A percentile compares a stretch with the other conserved stretches of the same genome.
Evolutionary conservation across 2,329 filamentous ascomycete species (phyloP).

Genomic region (Stemphylium beticola): DNA sequence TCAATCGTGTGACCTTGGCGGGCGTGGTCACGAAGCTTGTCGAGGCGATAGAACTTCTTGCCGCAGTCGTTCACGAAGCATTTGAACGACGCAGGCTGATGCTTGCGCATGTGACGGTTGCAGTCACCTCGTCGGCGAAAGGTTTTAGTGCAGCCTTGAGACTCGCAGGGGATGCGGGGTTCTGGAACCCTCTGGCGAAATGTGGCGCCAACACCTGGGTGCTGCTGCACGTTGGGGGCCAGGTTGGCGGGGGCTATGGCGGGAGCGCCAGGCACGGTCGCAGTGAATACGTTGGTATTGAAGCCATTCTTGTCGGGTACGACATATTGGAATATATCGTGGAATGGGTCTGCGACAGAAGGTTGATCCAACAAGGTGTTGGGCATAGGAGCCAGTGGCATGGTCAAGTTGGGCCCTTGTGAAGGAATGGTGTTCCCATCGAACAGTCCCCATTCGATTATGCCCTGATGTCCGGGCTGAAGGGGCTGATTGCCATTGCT

Average conservation of each 20-base stretch:
- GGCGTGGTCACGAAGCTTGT: constrained; percentile 6
- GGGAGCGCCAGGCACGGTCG: background rate
- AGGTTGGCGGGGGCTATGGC: background rate
- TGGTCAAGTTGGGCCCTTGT: background rate
- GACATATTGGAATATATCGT: background rate
- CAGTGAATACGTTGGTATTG: background rate
- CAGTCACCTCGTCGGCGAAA: constrained; percentile 1
- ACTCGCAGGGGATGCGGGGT: background rate
- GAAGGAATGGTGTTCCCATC: background rate
- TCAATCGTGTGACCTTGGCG: background rate
- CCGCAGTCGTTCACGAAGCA: background rate
- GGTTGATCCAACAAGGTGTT: background rate
- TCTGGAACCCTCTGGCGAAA: background rate
- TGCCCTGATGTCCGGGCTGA: too few relatives aligned
- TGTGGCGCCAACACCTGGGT: background rate
- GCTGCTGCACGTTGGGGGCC: background rate
- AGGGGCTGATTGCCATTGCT: too few relatives aligned
- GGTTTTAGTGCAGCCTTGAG: background rate
- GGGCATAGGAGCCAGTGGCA: too few relatives aligned
- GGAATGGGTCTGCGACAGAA: background rate
- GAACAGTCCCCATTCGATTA: background rate
- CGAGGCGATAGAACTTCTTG: constrained; percentile 10
- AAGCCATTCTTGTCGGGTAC: background rate
- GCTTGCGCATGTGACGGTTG: background rate
- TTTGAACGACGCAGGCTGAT: background rate